A percentile compares a stretch with the other conserved stretches of the same genome.
phyloP scores from a whole-genome alignment of 2,329 filamentous ascomycete genomes.

The Chaetomiaceae sp. region DNA sequence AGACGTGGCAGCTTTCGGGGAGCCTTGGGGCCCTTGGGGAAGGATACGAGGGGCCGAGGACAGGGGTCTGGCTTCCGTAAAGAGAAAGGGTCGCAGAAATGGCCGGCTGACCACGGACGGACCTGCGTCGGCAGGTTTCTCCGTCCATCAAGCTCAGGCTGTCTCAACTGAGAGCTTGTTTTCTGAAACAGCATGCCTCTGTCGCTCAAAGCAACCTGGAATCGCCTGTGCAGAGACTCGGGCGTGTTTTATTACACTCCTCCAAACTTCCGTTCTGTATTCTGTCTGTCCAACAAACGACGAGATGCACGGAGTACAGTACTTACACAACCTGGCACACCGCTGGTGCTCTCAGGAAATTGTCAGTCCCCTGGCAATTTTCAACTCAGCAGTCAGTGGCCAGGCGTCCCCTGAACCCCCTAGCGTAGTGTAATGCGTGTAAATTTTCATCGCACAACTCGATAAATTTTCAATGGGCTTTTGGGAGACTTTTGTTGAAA shows the following conservation, averaged over 20 bases:
- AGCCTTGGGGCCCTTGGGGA: background rate
- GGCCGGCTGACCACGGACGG: slow-evolving; percentile 13
- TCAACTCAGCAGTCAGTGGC: background rate
- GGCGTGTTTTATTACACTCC: too few species aligned
- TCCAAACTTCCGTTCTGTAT: too few species aligned
- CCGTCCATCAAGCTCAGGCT: background rate
- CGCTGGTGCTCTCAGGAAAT: slow-evolving; percentile 2
- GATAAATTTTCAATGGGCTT: background rate
- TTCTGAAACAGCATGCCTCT: slow-evolving; percentile 12
- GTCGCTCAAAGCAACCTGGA: too few species aligned
- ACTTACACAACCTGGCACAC: slow-evolving; percentile 5
- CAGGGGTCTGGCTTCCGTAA: slow-evolving; percentile 2
- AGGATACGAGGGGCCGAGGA: slow-evolving; percentile 4
- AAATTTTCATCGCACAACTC: slow-evolving; percentile 12
- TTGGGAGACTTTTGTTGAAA: slow-evolving; percentile 20
- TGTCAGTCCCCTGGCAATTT: slow-evolving; percentile 7
- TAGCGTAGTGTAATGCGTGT: background rate
- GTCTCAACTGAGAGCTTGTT: slow-evolving; percentile 8
- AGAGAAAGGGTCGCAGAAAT: slow-evolving; percentile 7
- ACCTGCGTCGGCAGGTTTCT: slow-evolving; percentile 2
- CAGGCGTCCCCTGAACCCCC: slow-evolving; percentile 4
- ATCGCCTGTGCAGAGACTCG: too few species aligned
- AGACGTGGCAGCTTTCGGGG: slow-evolving; percentile 8
- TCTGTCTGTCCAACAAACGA: too few species aligned
- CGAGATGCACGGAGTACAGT: too few species aligned